Percentiles rank a stretch among this genome's conserved stretches.
These are phyloP conservation scores for Ogataea nakhonphanomensis DNA, from an alignment of 805 yeast genomes.

Conservation along the genomic window DNA sequence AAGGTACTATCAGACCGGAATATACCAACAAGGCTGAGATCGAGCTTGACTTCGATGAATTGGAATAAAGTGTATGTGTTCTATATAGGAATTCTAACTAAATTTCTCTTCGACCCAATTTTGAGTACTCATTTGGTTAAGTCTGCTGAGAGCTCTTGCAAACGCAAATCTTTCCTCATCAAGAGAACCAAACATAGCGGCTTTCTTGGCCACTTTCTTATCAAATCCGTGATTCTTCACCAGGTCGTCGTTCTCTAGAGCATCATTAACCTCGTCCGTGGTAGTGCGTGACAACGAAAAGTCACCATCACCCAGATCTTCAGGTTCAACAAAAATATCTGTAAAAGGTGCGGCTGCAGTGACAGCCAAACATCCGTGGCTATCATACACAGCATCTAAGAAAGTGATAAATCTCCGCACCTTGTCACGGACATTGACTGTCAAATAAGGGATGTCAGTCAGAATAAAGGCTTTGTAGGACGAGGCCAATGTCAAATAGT, in stretches of 20 bases:
- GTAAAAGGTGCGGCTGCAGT: slow-evolving; percentile 85
- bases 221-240: slow-evolving; percentile 77
- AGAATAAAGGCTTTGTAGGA: slow-evolving; percentile 76
- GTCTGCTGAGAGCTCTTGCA: slow-evolving; percentile 88
- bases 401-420: slow-evolving; percentile 92
- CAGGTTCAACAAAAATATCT: slow-evolving; percentile 82
- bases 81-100: not conserved
- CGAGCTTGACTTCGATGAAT: slow-evolving; percentile 45
- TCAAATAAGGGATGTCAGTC: slow-evolving; percentile 87
- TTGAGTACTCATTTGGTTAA: slow-evolving; percentile 89
- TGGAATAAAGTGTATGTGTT: slow-evolving; percentile 15
- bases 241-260: slow-evolving; percentile 52
- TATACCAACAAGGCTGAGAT: slow-evolving; percentile 55
- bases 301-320: slow-evolving; percentile 48
- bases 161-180: slow-evolving; percentile 97
- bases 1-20: slow-evolving; percentile 21
- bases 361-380: slow-evolving; percentile 81
- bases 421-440: slow-evolving; percentile 73
- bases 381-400: slow-evolving; percentile 92
- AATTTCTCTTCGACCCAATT: slow-evolving; percentile 62
- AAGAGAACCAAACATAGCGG: slow-evolving; percentile 69
- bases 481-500: slow-evolving; percentile 78
- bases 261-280: slow-evolving; percentile 28
- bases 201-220: slow-evolving; percentile 64
- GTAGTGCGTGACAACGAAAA: slow-evolving; percentile 36